A percentile compares a stretch with the other conserved stretches of the same genome.
Evolutionary conservation across 2,329 filamentous ascomycete species (phyloP).

Genomic region (Cordyceps militaris): DNA sequence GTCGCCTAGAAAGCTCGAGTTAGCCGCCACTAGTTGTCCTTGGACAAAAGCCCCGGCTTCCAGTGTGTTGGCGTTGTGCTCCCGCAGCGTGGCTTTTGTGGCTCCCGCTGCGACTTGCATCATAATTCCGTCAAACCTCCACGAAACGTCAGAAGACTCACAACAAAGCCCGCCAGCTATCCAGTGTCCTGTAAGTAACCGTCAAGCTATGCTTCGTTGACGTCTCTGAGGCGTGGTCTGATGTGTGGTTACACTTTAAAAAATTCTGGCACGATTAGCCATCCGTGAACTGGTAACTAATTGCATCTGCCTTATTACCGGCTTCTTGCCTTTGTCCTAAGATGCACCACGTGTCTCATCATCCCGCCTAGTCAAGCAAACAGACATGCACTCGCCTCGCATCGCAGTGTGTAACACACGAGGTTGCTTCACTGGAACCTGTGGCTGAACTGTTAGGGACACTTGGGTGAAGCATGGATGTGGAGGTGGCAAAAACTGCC

Average conservation of each 20-base stretch:
- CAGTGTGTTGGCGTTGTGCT: background rate
- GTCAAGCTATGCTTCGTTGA: background rate
- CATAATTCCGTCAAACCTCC: background rate
- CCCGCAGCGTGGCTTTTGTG: background rate
- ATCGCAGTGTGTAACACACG: background rate
- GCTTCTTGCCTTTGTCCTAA: background rate
- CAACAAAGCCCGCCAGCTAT: background rate
- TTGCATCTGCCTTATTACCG: background rate
- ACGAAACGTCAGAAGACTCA: background rate
- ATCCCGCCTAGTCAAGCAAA: background rate
- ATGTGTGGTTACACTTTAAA: background rate
- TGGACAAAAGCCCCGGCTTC: background rate
- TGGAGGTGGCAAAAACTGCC: conserved; percentile 2
- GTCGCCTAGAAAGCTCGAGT: background rate
- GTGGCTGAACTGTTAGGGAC: background rate
- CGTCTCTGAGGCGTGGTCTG: background rate
- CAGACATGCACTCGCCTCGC: too few species aligned
- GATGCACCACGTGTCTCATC: background rate
- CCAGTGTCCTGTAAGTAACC: too few species aligned
- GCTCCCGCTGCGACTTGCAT: background rate
- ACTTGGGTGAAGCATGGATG: background rate
- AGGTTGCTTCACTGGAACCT: background rate
- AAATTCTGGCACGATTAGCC: background rate
- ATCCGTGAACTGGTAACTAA: background rate
- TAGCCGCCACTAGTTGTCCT: background rate